Conservation (phyloP, 2,329 filamentous ascomycete genomes). For the Alternaria panax region DNA sequence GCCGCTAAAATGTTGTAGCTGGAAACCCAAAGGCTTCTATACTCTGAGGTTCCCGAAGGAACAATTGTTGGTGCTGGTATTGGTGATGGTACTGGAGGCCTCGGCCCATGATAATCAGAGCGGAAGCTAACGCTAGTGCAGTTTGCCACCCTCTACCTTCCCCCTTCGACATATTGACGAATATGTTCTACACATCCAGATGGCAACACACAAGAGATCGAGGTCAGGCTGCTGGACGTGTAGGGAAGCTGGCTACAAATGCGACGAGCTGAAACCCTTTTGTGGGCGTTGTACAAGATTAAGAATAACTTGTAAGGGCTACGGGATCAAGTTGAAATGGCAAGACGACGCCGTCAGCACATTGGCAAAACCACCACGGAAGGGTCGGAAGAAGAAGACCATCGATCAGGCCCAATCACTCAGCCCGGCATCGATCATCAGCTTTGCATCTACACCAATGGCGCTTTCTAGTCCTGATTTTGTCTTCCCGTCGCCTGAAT, state of each 20-base stretch:
- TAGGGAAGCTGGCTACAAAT: slow-evolving; percentile 44
- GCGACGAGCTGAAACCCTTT: slow-evolving; percentile 41
- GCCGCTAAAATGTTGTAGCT: background rate
- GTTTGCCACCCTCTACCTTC: slow-evolving; percentile 11
- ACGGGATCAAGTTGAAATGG: slow-evolving; percentile 42
- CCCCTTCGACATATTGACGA: background rate
- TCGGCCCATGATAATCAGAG: background rate
- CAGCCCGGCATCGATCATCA: slow-evolving; percentile 26
- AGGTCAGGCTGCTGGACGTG: slow-evolving; percentile 46
- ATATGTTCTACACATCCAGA: slow-evolving; percentile 13
- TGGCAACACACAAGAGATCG: slow-evolving; percentile 38
- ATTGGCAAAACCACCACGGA: slow-evolving; percentile 23
- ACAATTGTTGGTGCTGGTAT: background rate
- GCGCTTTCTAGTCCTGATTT: slow-evolving; percentile 5
- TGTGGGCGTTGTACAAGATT: slow-evolving; percentile 38
- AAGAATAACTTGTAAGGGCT: slow-evolving; percentile 42
- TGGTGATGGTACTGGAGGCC: background rate
- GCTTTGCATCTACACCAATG: slow-evolving; percentile 22
- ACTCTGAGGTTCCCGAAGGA: background rate
- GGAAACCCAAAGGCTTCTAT: background rate
- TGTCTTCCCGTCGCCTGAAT: slow-evolving; percentile 14
- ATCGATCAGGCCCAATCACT: slow-evolving; percentile 4
- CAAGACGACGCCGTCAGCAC: slow-evolving; percentile 25
- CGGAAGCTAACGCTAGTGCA: slow-evolving; percentile 12
- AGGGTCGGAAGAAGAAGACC: slow-evolving; percentile 23